Percentiles rank a stretch among this genome's conserved stretches.
phyloP scores from a whole-genome alignment of 2,329 filamentous ascomycete species.

The Colletotrichum shisoi region DNA sequence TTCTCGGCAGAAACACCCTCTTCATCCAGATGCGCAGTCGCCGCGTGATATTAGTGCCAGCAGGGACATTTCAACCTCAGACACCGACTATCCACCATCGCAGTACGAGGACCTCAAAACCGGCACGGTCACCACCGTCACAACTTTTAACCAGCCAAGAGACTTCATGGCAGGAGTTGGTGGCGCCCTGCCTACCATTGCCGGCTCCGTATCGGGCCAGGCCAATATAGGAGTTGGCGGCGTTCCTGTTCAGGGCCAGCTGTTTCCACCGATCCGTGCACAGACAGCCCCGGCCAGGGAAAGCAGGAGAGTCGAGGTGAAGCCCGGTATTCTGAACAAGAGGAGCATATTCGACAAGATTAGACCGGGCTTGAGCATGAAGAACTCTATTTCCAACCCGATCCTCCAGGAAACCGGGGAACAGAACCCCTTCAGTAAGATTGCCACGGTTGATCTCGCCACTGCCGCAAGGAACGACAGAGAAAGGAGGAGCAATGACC shows the following conservation, averaged over 20 bases:
- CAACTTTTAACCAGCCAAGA: constrained; percentile 49
- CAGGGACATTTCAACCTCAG: constrained; percentile 54
- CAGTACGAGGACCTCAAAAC: constrained; percentile 61
- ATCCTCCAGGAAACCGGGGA: constrained; percentile 51
- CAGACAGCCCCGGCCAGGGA: constrained; percentile 42
- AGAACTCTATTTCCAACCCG: constrained; percentile 60
- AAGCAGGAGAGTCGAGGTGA: constrained; percentile 38
- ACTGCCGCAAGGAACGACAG: constrained; percentile 59
- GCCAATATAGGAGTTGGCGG: constrained; percentile 50
- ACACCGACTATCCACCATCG: constrained; percentile 55
- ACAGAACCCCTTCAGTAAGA: constrained; percentile 54
- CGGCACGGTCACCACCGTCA: constrained; percentile 49
- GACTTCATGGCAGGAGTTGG: constrained; percentile 42
- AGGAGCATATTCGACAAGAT: constrained; percentile 45
- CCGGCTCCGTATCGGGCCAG: constrained; percentile 50
- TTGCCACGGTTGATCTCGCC: constrained; percentile 59
- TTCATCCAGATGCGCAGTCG: constrained; percentile 50
- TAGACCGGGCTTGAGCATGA: constrained; percentile 45
- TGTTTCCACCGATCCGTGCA: constrained; percentile 54
- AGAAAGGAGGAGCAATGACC: constrained; percentile 50
- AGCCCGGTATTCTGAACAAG: constrained; percentile 42
- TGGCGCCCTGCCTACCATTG: constrained; percentile 50
- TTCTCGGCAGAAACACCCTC: constrained; percentile 45
- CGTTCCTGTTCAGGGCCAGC: constrained; percentile 51
- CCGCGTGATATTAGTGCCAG: constrained; percentile 47